A percentile compares a stretch with the other conserved stretches of the same genome.
phyloP scores from a whole-genome alignment of 179 eudicot genomes.

The Amaranthus tricolor region DNA sequence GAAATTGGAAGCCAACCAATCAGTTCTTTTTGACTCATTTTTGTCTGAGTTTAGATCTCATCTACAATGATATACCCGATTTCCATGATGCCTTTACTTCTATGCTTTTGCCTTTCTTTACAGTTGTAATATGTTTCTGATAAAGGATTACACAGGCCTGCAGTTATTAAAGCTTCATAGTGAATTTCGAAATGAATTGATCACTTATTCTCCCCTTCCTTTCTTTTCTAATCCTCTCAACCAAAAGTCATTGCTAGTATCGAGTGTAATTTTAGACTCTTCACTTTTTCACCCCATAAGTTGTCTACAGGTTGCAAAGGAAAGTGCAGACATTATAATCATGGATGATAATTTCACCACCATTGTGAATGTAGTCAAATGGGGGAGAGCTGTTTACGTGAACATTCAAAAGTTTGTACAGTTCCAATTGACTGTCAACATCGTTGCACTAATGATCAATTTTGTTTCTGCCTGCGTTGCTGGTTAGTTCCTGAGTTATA shows the following conservation, averaged over 20 bases:
- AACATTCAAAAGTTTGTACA: slow-evolving; percentile 97
- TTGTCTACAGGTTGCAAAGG: slow-evolving; percentile 78
- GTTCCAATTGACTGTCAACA: slow-evolving; percentile 88
- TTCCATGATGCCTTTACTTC: neutral
- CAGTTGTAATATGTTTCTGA: neutral
- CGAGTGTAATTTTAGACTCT: neutral
- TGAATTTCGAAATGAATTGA: neutral
- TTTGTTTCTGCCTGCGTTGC: slow-evolving; percentile 78
- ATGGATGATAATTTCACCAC: slow-evolving; percentile 87
- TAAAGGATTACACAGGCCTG: neutral
- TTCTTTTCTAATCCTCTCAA: neutral
- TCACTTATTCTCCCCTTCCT: neutral
- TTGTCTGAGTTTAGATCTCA: neutral
- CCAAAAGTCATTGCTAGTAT: too few species aligned
- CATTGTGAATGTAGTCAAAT: slow-evolving; percentile 82
- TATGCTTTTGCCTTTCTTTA: neutral
- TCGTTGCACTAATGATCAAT: slow-evolving; percentile 84
- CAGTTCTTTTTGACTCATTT: neutral
- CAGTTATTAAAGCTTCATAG: neutral
- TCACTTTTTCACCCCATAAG: slow-evolving; percentile 1
- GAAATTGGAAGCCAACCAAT: neutral
- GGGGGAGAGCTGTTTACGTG: slow-evolving; percentile 92
- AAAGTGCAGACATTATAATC: slow-evolving; percentile 81
- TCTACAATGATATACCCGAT: neutral
- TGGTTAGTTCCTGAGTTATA: slow-evolving; percentile 35